Percentiles rank a stretch among this genome's conserved stretches.
Conservation (phyloP, 2,329 filamentous ascomycete genomes). For the Malbranchea cinnamomea region DNA sequence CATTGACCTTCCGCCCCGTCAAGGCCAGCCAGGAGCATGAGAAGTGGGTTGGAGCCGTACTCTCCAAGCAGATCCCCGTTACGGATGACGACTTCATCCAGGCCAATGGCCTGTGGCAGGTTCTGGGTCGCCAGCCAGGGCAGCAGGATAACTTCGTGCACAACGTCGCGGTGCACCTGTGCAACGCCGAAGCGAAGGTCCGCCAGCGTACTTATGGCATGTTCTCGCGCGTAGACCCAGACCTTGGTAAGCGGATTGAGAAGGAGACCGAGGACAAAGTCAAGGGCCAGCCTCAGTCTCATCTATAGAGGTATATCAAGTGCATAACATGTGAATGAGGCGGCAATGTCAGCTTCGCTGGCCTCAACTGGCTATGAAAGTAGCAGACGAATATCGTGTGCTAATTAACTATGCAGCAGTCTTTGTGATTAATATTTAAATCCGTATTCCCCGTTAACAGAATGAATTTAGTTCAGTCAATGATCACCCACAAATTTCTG, state of each 20-base stretch:
- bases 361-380: no score
- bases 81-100: conserved; percentile 32
- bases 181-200: conserved; percentile 38
- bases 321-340: background rate
- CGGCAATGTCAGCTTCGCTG: no score
- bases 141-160: conserved; percentile 48
- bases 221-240: conserved; percentile 42
- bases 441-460: no score
- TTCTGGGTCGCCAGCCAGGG: conserved; percentile 30
- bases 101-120: conserved; percentile 29
- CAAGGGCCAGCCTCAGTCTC: conserved; percentile 6
- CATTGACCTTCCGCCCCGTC: conserved; percentile 23
- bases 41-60: conserved; percentile 27
- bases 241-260: conserved; percentile 39
- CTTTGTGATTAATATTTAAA: no score
- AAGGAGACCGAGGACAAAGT: conserved; percentile 34
- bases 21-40: conserved; percentile 30
- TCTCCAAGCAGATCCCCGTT: conserved; percentile 27
- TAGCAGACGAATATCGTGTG: background rate
- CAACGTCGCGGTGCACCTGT: conserved; percentile 45
- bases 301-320: conserved; percentile 5
- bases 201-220: conserved; percentile 45
- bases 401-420: no score
- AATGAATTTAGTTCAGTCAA: no score
- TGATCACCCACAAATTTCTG: no score